These are phyloP conservation scores for Suillus sp. DNA, from an alignment of 768 basidiomycete genomes.

Conservation along the genomic window DNA sequence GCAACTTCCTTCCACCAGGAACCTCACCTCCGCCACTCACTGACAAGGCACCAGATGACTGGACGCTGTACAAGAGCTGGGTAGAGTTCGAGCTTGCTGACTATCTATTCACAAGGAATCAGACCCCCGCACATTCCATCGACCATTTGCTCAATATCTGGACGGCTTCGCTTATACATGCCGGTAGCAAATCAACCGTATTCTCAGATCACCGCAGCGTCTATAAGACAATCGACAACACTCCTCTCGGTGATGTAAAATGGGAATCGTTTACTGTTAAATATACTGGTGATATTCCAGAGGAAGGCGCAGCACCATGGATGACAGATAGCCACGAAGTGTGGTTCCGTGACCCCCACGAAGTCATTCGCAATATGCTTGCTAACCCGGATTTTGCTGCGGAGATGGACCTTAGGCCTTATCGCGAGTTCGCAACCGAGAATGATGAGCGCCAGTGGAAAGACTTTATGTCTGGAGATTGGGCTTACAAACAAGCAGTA, in stretches of 20 bases:
- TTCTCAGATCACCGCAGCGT: slow-evolving; percentile 26
- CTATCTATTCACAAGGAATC: slow-evolving; percentile 21
- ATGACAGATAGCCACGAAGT: slow-evolving; percentile 30
- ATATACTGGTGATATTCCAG: slow-evolving; percentile 22
- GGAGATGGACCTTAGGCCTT: slow-evolving; percentile 24
- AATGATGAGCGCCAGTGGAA: slow-evolving; percentile 14
- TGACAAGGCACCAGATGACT: slow-evolving; percentile 10
- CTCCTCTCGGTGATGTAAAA: slow-evolving; percentile 27
- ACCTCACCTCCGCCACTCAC: slow-evolving; percentile 9
- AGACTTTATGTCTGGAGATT: slow-evolving; percentile 32
- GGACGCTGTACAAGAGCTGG: slow-evolving; percentile 17
- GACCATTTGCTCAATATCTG: slow-evolving; percentile 23
- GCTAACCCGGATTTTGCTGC: slow-evolving; percentile 25
- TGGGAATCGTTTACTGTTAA: slow-evolving; percentile 30
- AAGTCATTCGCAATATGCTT: slow-evolving; percentile 23
- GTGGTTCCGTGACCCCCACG: slow-evolving; percentile 29
- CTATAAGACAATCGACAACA: slow-evolving; percentile 29
- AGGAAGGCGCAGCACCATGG: slow-evolving; percentile 25
- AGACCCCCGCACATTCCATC: slow-evolving; percentile 25
- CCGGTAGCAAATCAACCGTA: slow-evolving; percentile 24
- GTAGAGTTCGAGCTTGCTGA: slow-evolving; percentile 24
- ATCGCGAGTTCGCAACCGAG: slow-evolving; percentile 16
- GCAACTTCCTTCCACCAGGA: slow-evolving; percentile 7
- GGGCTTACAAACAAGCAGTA: slow-evolving; percentile 36
- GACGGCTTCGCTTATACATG: slow-evolving; percentile 16